These are phyloP conservation scores for Hyaloperonospora brassicae DNA, from an alignment of 352 stramenopile species.

Conservation along the genomic window DNA sequence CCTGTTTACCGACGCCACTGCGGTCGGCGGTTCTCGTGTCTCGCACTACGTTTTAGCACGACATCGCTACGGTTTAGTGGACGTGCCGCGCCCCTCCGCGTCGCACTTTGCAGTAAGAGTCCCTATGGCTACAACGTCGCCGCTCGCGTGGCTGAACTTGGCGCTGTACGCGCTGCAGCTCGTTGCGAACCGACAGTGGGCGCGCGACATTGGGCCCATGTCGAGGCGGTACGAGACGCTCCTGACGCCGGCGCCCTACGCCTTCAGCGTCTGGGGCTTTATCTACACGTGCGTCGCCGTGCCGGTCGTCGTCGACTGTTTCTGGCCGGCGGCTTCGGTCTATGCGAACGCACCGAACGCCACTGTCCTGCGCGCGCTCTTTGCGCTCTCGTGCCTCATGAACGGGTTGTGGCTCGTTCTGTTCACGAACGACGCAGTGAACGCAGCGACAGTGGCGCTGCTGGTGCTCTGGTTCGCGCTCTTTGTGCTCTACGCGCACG, in stretches of 20 bases:
- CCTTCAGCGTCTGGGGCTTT: slow-evolving; percentile 74
- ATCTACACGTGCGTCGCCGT: slow-evolving; percentile 71
- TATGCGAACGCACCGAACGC: slow-evolving; percentile 44
- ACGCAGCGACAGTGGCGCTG: slow-evolving; percentile 45
- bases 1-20: no score
- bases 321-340: slow-evolving; percentile 50
- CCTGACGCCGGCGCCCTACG: slow-evolving; percentile 65
- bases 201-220: slow-evolving; percentile 42
- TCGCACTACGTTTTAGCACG: no score
- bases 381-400: slow-evolving; percentile 52
- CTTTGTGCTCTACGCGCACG: slow-evolving; percentile 45
- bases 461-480: slow-evolving; percentile 57
- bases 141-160: slow-evolving; percentile 51
- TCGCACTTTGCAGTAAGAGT: no score
- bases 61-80: no score
- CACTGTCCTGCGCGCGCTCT: slow-evolving; percentile 43
- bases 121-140: no score
- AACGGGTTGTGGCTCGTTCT: slow-evolving; percentile 68
- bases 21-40: no score
- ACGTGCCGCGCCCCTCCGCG: no score
- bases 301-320: slow-evolving; percentile 57
- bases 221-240: slow-evolving; percentile 60
- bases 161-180: slow-evolving; percentile 60
- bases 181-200: slow-evolving; percentile 46
- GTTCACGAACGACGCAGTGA: slow-evolving; percentile 60